Base-by-base conservation (phyloP, 495 filamentous ascomycete species). In the Wilcoxina mikolae region DNA sequence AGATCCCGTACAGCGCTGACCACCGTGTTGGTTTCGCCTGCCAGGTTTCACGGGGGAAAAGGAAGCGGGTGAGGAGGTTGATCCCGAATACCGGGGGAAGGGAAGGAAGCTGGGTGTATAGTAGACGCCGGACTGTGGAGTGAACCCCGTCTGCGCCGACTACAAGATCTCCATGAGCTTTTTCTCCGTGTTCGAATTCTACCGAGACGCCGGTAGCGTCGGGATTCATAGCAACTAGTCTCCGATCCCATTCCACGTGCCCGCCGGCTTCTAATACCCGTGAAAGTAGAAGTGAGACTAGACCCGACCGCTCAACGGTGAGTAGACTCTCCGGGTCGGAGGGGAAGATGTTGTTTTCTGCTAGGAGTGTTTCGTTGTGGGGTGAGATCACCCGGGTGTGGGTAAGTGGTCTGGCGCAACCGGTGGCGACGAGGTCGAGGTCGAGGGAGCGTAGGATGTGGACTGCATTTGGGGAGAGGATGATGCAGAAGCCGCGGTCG, bases 1-100 rank as follows among this genome's bases (percentile, higher is more conserved):
- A 54, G 18, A 61, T 42, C 5, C 54, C 60, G 27, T 62, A 62
- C 7, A 62, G 50, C 3, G 60, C 60, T 1, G 58, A 55, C 51
- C 55, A 61, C 0, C 55, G 54, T 0, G 55, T 57, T 2, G 55
- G 54, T 2, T 45, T 43, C 9, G 50, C 51, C 22, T 57, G 38
- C 60, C 58, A 58, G 31, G 31, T 15, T 35, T 15, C 31, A 35
- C 31, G 31, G 31, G 7, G 31, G 31, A 15, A 10, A 28, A 3
- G 1, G 52, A 29, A 4, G n/a, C 25, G 20, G 53, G 1, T 9
- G 42, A 7, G 27, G 26, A 38, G 10, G 52, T 49, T 28, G 52
- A 38, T 3, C 25, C 17, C 3, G n/a, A n/a, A n/a, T n/a, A n/a
- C n/a, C n/a, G n/a, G n/a, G n/a, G n/a, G n/a, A n/a, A n/a, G n/a